phyloP scores from a whole-genome alignment of 768 basidiomycete species.

The Suillus decipiens region DNA sequence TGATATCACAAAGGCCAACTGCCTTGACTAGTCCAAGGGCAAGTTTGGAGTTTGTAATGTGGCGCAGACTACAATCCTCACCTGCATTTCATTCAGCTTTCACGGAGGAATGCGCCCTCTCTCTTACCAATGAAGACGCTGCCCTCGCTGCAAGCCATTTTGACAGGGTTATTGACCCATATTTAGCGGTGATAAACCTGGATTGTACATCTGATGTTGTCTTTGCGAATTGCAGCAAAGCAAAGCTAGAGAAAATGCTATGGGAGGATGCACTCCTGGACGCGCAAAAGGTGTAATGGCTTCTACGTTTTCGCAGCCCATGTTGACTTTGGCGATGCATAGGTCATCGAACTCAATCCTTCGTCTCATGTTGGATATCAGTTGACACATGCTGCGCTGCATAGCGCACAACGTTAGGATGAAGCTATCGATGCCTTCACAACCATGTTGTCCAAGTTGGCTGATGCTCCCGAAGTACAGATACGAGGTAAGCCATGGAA shows the following conservation, averaged over 20 bases:
- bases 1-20: not conserved
- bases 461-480: not conserved
- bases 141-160: no score
- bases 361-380: not conserved
- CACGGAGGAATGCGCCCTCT: not conserved
- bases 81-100: not conserved
- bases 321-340: not conserved
- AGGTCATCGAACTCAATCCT: not conserved
- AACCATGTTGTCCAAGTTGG: not conserved
- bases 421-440: not conserved
- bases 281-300: not conserved
- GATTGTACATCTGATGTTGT: not conserved
- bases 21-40: not conserved
- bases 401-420: not conserved
- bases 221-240: not conserved
- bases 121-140: not conserved
- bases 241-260: not conserved
- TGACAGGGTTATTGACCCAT: no score
- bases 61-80: not conserved
- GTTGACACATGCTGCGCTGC: not conserved
- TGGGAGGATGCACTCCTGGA: not conserved
- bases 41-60: not conserved
- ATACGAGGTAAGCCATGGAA: not conserved
- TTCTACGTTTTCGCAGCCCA: not conserved
- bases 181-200: not conserved